These are phyloP conservation scores for Podaxis sp. DNA, from an alignment of 768 basidiomycete genomes.

Conservation along the genomic window DNA sequence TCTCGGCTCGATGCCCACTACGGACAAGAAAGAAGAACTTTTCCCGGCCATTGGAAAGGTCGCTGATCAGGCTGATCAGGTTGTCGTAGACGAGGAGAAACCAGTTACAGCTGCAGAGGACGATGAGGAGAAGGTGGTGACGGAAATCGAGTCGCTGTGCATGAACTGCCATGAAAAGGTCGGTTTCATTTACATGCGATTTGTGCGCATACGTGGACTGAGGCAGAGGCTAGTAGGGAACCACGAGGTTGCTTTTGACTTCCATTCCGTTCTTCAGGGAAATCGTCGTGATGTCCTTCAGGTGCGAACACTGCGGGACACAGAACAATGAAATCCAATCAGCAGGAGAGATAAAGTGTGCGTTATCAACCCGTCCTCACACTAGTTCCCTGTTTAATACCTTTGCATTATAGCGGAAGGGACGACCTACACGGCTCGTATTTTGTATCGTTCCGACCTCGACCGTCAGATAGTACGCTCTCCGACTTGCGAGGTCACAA, in stretches of 20 bases:
- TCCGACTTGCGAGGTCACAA: conserved; percentile 70
- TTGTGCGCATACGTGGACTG: conserved; percentile 16
- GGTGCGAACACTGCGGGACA: conserved; percentile 89
- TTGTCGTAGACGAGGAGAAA: conserved; percentile 10
- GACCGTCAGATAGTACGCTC: conserved; percentile 94
- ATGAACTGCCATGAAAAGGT: conserved; percentile 94
- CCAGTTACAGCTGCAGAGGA: conserved; percentile 24
- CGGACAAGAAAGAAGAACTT: conserved; percentile 27
- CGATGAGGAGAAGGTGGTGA: conserved; percentile 64
- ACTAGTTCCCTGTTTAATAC: neutral
- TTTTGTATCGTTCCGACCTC: conserved; percentile 73
- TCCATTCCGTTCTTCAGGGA: conserved; percentile 95
- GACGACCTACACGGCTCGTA: conserved; percentile 73
- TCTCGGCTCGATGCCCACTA: neutral
- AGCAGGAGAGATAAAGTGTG: conserved; percentile 83
- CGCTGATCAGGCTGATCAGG: conserved; percentile 45
- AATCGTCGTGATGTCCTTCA: conserved; percentile 95
- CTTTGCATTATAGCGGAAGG: conserved; percentile 64
- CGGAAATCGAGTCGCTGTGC: conserved; percentile 89
- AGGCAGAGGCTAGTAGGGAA: conserved; percentile 59
- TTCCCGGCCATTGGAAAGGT: conserved; percentile 61
- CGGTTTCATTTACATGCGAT: conserved; percentile 21
- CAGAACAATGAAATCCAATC: conserved; percentile 94
- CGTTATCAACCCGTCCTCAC: conserved; percentile 25
- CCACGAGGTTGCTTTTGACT: conserved; percentile 85